Evolutionary conservation across 2,329 filamentous ascomycete species (phyloP).

Genomic region (Botryotinia narcissicola): DNA sequence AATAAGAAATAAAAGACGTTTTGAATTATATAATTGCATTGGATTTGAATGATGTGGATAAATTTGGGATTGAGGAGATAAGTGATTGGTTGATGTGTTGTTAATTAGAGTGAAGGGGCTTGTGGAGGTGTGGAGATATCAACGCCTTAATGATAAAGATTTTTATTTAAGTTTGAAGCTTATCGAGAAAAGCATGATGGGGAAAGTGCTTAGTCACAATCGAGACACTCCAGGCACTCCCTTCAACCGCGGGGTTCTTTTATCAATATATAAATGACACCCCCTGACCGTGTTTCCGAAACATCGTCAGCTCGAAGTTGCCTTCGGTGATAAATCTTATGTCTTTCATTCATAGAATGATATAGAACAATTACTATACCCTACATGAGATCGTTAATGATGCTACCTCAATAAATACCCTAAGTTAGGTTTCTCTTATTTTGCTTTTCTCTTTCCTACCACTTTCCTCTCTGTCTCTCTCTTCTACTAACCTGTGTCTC

Average conservation of each 20-base stretch:
- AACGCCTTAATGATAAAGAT: constrained; percentile 1
- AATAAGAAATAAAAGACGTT: constrained; percentile 21
- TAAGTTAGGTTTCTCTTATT: constrained; percentile 5
- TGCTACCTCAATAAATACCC: background rate
- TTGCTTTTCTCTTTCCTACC: constrained; percentile 5
- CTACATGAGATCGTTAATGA: background rate
- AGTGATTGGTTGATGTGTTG: background rate
- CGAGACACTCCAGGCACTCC: background rate
- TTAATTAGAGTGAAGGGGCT: background rate
- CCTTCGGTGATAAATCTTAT: background rate
- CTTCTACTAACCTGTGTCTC: constrained; percentile 9
- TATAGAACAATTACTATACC: background rate
- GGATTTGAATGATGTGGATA: background rate
- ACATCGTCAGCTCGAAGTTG: constrained; percentile 18
- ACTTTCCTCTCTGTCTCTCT: constrained; percentile 2
- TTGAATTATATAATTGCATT: constrained; percentile 9
- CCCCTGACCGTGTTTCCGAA: background rate
- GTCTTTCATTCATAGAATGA: constrained; percentile 8
- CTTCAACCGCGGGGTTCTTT: background rate
- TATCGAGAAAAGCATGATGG: background rate
- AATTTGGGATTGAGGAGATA: background rate
- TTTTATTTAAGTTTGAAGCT: background rate
- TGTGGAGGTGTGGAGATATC: constrained; percentile 7
- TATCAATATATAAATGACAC: background rate
- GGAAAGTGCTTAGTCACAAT: background rate